These are phyloP conservation scores for Metschnikowia sp. DNA, from an alignment of 805 yeast genomes.

Conservation along the genomic window DNA sequence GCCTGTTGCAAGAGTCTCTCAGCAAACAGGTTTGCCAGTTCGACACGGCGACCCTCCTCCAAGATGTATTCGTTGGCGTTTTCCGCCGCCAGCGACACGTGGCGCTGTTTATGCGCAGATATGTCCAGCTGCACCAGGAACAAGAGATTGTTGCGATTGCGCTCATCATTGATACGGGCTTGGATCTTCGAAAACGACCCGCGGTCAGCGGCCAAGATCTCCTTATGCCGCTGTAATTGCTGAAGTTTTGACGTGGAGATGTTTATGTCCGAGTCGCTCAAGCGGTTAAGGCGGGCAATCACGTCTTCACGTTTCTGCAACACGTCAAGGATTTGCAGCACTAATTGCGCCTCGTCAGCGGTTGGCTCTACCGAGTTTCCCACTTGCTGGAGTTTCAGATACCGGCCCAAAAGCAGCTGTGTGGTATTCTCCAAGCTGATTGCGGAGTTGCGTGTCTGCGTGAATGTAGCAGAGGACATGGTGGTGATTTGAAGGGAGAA, in stretches of 20 bases:
- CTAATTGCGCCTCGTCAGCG: slow-evolving; percentile 24
- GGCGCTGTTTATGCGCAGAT: slow-evolving; percentile 55
- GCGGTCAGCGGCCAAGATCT: slow-evolving; percentile 67
- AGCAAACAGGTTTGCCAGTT: slow-evolving; percentile 68
- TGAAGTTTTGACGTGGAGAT: slow-evolving; percentile 72
- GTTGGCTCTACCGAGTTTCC: slow-evolving; percentile 19
- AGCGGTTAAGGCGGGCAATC: slow-evolving; percentile 48
- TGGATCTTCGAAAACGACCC: slow-evolving; percentile 58
- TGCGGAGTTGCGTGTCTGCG: slow-evolving; percentile 65
- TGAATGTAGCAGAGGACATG: slow-evolving; percentile 41
- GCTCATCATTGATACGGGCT: slow-evolving; percentile 61
- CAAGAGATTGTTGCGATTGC: slow-evolving; percentile 71
- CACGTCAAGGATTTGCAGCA: slow-evolving; percentile 24
- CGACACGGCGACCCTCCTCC: slow-evolving; percentile 72
- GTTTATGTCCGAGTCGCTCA: slow-evolving; percentile 48
- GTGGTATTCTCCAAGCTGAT: slow-evolving; percentile 71
- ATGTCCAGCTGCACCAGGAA: slow-evolving; percentile 78
- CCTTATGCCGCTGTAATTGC: slow-evolving; percentile 81
- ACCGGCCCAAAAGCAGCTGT: slow-evolving; percentile 48
- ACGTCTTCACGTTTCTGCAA: slow-evolving; percentile 47
- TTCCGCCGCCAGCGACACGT: slow-evolving; percentile 17
- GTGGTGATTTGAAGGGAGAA: neutral
- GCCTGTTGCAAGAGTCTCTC: slow-evolving; percentile 84
- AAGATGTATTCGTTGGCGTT: slow-evolving; percentile 70
- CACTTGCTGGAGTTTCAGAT: slow-evolving; percentile 28